Evolutionary conservation across 768 basidiomycete species (phyloP).

Genomic region (Asterophora parasitica): DNA sequence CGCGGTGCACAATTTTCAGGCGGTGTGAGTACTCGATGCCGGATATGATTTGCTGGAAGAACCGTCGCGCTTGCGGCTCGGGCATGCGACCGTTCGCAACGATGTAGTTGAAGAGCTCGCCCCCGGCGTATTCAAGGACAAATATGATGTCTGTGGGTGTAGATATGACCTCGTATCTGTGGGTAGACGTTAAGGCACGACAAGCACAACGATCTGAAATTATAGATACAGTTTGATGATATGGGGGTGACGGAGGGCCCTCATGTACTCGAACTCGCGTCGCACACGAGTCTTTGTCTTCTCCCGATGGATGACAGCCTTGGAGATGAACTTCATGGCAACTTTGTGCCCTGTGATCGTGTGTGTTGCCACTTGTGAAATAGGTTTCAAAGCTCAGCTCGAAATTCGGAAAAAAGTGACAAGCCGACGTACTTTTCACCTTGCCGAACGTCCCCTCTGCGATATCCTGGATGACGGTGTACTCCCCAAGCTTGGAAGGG

Average conservation of each 20-base stretch:
- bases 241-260: slow-evolving; percentile 89
- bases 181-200: slow-evolving; percentile 11
- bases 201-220: slow-evolving; percentile 12
- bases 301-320: slow-evolving; percentile 86
- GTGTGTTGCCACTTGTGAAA: slow-evolving; percentile 77
- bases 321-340: slow-evolving; percentile 96
- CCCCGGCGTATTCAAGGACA: slow-evolving; percentile 94
- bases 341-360: slow-evolving; percentile 93
- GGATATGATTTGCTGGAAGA: slow-evolving; percentile 98
- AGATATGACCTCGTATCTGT: slow-evolving; percentile 83
- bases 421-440: slow-evolving; percentile 81
- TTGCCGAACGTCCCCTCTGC: slow-evolving; percentile 98
- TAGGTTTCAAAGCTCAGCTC: slow-evolving; percentile 12
- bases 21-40: slow-evolving; percentile 97
- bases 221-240: slow-evolving; percentile 89
- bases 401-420: background rate
- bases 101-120: slow-evolving; percentile 98
- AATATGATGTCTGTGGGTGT: slow-evolving; percentile 96
- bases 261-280: slow-evolving; percentile 96
- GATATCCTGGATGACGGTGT: slow-evolving; percentile 81
- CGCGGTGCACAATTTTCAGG: slow-evolving; percentile 96
- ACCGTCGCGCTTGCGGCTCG: slow-evolving; percentile 81
- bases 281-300: slow-evolving; percentile 91
- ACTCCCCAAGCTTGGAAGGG: slow-evolving; percentile 82
- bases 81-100: slow-evolving; percentile 90